Evolutionary conservation across 192 early-diverging fungal genomes (phyloP).

Genomic region (Diversispora eburnea): DNA sequence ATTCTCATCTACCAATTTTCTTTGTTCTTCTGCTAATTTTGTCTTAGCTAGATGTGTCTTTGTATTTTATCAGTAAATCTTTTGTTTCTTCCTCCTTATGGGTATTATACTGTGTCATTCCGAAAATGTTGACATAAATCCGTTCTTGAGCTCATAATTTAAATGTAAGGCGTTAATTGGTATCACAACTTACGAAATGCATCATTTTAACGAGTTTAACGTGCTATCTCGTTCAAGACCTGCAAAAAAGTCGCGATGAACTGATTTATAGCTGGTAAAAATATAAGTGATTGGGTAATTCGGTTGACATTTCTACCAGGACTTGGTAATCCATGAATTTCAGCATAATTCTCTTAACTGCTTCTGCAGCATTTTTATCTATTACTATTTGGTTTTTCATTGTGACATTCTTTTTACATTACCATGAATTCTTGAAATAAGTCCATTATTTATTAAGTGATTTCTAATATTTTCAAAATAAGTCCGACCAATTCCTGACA

Average conservation of each 20-base stretch:
- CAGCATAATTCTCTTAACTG: no score
- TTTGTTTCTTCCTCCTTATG: no score
- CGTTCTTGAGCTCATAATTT: no score
- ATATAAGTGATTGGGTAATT: slow-evolving; percentile 21
- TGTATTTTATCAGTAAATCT: not conserved
- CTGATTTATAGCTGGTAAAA: not conserved
- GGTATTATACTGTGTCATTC: no score
- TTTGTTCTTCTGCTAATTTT: not conserved
- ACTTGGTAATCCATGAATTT: not conserved
- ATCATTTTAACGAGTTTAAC: not conserved
- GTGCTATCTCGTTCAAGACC: not conserved
- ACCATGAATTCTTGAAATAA: slow-evolving; percentile 16
- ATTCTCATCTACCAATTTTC: no score
- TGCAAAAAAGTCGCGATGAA: not conserved
- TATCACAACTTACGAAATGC: no score
- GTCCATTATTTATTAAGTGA: slow-evolving; percentile 19
- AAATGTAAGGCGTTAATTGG: no score
- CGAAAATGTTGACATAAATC: no score
- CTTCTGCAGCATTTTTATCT: no score
- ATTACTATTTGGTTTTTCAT: slow-evolving; percentile 1
- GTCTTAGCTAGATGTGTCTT: not conserved
- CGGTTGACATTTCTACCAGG: slow-evolving; percentile 16
- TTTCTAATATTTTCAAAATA: slow-evolving; percentile 25
- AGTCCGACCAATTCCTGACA: not conserved
- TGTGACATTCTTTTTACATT: slow-evolving; percentile 20